A percentile compares a stretch with the other conserved stretches of the same genome.
These are phyloP conservation scores for Xylaria castorea DNA, from an alignment of 495 filamentous ascomycete species.

Conservation along the genomic window DNA sequence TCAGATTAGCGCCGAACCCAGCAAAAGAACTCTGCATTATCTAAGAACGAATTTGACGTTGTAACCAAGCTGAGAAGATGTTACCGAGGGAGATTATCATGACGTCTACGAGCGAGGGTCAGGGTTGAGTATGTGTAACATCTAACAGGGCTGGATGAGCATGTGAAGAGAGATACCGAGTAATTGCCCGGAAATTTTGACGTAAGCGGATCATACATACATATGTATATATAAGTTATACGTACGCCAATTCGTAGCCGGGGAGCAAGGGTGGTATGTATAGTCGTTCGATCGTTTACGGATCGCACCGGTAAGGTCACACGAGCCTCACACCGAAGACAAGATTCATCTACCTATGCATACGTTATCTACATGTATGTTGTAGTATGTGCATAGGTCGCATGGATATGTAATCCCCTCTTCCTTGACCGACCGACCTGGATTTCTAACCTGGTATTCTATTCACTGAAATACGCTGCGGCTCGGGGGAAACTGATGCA, in stretches of 20 bases:
- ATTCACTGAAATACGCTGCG: background rate
- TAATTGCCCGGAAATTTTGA: constrained; percentile 18
- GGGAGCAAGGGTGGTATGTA: background rate
- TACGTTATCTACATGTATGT: constrained; percentile 1
- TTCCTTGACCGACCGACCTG: constrained; percentile 12
- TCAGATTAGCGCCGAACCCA: background rate
- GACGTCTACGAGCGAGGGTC: constrained; percentile 1
- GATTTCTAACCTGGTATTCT: background rate
- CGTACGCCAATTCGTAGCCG: background rate
- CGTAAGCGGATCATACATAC: constrained; percentile 10
- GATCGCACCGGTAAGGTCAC: constrained; percentile 16
- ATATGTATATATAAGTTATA: background rate
- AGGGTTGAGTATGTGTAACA: constrained; percentile 18
- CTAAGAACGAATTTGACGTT: background rate
- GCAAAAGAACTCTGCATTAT: background rate
- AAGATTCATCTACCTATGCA: constrained; percentile 10
- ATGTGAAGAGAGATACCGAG: constrained; percentile 6
- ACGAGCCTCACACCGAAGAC: constrained; percentile 25
- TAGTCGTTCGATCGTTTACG: background rate
- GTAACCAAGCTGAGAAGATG: background rate
- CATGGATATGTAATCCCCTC: background rate
- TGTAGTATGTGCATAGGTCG: background rate
- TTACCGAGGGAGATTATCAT: background rate
- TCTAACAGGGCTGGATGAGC: background rate
- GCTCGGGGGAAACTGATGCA: background rate